A percentile compares a stretch with the other conserved stretches of the same genome.
Evolutionary conservation across 2,329 filamentous ascomycete genomes (phyloP).

Genomic region (Fusarium algeriense): DNA sequence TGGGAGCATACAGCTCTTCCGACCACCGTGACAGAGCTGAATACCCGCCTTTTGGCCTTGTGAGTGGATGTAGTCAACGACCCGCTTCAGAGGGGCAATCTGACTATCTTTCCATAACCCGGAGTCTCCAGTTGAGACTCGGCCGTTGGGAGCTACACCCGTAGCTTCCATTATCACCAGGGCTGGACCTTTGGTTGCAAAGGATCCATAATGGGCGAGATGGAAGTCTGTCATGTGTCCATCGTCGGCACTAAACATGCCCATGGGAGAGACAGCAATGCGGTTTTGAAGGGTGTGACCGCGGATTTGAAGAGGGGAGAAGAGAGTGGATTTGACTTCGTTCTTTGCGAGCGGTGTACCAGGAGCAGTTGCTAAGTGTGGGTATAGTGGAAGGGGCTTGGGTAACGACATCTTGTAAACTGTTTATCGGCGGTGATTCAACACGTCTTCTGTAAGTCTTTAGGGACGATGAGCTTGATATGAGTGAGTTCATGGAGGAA

Average conservation of each 20-base stretch:
- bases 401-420: not conserved
- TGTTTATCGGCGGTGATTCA: not conserved
- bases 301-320: not conserved
- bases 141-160: not conserved
- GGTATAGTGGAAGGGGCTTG: rapidly evolving
- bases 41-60: not conserved
- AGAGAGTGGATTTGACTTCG: not conserved
- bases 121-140: not conserved
- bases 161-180: not conserved
- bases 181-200: not conserved
- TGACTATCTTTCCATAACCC: conserved; percentile 8
- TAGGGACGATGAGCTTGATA: not conserved
- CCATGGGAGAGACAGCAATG: not conserved
- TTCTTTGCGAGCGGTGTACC: rapidly evolving
- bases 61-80: not conserved
- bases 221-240: conserved; percentile 3
- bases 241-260: not conserved
- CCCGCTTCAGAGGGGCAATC: not conserved
- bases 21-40: not conserved
- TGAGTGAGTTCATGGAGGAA: not conserved
- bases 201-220: not conserved
- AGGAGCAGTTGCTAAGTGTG: rapidly evolving
- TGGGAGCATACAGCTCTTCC: not conserved
- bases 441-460: too few relatives aligned
- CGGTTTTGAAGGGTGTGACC: not conserved